Evolutionary conservation across 225 moss, liverwort and hornwort species (phyloP), one percentile per base, ranked within the genome.

Genomic region (Marchantia paleacea): DNA sequence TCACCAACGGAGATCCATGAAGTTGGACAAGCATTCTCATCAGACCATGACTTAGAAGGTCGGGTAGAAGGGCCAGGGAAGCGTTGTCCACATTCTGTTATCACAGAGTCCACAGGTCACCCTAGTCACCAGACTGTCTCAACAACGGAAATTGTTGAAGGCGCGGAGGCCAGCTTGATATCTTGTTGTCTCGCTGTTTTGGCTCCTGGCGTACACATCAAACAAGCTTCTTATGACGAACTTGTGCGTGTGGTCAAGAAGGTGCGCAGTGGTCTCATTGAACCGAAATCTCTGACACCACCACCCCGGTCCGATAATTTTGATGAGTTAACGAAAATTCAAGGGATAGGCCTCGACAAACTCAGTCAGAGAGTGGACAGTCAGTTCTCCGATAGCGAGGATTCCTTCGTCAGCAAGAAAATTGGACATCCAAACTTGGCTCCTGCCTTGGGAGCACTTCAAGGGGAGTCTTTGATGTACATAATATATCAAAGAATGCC

Each of bases 361-460:
- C 31, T 24, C 76, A 84, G 73, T 28, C 24, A 80, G 80, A 26
- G 31, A 52, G 79, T 26, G 78, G 65, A 78, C 51, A 71, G 70
- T 78, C 77, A 82, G 72, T 29, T 24, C 75, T 52, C 55, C 52
- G 26, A 15, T 74, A 53, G 69, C 50, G 48, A 53, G 11, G 50
- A 70, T 60, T 30, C 53, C 51, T 10, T 2, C 12, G 15, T 16
- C 61, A 7, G 29, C 60, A 65, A 30, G 54, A 82, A 71, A 51
- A 14, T 72, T 16, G 81, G 79, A 76, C 94, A 94, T 84, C 91
- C 94, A 73, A 92, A 91, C 77, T 73, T 94, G 72, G 83, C 83
- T 77, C 91, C 91, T 67, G 58, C 91, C 70, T 74, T 90, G 73
- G 94, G 94, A 75, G 87, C 89, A 39, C 88, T 92, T 58, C 86